Base-by-base conservation (phyloP, 2,329 filamentous ascomycete genomes). In the Paecilomyces sp. region DNA sequence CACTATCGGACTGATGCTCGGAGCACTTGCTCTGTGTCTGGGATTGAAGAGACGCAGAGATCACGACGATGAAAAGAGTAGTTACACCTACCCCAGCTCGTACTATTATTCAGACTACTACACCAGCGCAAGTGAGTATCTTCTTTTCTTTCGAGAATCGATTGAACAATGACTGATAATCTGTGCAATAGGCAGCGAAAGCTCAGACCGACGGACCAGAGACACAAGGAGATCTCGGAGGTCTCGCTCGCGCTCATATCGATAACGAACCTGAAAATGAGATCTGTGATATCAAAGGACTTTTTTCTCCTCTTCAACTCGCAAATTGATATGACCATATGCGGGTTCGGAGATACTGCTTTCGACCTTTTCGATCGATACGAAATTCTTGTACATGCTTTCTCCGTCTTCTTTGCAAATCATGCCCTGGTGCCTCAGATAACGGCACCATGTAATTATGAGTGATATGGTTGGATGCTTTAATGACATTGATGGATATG, bases 1-100 rank as follows among this genome's bases (percentile, higher is more conserved):
- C 9, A 76, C 71, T 34, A 68, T 80, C 51, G 77, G 73, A n/a
- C 75, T 77, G 25, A 66, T 76, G 12, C 61, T 80, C 55, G 77
- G 76, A 55, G 76, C 74, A 11, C 63, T 81, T 60, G 78, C 78
- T 11, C 64, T 80, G 18, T 74, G 77, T 53, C 66, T 81, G 52
- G 79, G 79, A 6, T 59, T 81, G 66, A 78, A 74, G 70, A 73
- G 77, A 62, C 72, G 69, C 60, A 72, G 65, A 24, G 69, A 75
- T 31, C 65, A 73, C 25, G 69, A 74, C 15, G 73, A 76, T 33
- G 70, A 73, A 56, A 79, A 77, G 68, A 77, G 70, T 64, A 67
- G 68, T 56, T 73, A 71, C 55, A 72, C 70, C 24, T 73, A 71
- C 65, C 73, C 70, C 36, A 78, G 72, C 62, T 72, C 71, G 15